Base-by-base conservation (phyloP, 2,329 filamentous ascomycete genomes). In the Lachnum nothofagi region DNA sequence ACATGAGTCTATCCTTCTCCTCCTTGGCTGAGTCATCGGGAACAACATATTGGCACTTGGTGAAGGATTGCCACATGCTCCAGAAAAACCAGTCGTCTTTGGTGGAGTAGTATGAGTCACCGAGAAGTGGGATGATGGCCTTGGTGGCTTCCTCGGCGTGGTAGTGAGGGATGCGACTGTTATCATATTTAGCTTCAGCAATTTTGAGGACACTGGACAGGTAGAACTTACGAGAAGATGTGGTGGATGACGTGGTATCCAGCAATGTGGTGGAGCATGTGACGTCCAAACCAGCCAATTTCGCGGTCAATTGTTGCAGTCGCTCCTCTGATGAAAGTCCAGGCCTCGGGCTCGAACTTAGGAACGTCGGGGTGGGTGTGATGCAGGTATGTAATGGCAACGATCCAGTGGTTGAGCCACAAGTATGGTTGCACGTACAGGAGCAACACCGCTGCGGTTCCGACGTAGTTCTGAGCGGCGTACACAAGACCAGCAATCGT, bases 361-460 rank as follows among this genome's bases (percentile, higher is more conserved):
- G 91, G 91, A 31, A 95, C 85, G 35, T 84, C 80, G 27, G 90
- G 90, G 68, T 96, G 91, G 67, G 91, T 95, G 79, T 96, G 91
- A 73, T 96, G 91, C 52, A 95, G 82, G 79, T 84, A 95, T 12
- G 45, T 50, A 48, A 46, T 78, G 85, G 79, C 81, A 91, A 88
- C 87, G 45, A 95, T 85, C 91, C 91, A 96, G 80, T 95, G 89
- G 79, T 96, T 93, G 52, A 96, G 89, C 90, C 90, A 95, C 52
- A 95, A 76, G 69, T 95, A 97, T 27, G 91, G 91, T 51, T 94
- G 66, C 64, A 90, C 81, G 74, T 96, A 97, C 14, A 82, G 66
- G 91, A 91, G 96, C 54, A 96, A 85, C 48, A 86, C 72, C 66
- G 95, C 73, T 74, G 95, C 95, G 66, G 74, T 90, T 65, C 91